Base-by-base conservation (phyloP, 2,329 filamentous ascomycete species). In the Stromatinia cepivora region DNA sequence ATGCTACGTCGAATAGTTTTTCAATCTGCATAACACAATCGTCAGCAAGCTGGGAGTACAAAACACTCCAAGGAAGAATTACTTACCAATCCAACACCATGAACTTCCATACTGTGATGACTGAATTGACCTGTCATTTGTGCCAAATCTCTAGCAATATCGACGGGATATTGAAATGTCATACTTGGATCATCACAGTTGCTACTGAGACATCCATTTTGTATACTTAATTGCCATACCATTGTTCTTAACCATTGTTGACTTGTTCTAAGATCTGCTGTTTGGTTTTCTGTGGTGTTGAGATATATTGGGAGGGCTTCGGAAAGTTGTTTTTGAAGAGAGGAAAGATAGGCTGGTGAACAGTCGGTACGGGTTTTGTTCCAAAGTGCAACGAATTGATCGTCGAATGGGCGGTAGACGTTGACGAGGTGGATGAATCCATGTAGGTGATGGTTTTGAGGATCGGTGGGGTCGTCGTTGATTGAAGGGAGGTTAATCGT, bases 1-100 rank as follows among this genome's bases (percentile, higher is more conserved):
- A 90, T 17, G 91, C 88, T 48, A 94, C 86, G 73, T 94, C 90
- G 74, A 95, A 87, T 17, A 97, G 81, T 77, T 94, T 94, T 77
- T 94, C 92, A 71, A 95, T 88, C 87, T 79, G 59, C n/a, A 54
- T 13, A 11, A 17, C 20, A 11, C 22, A 25, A 2, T 11, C 5
- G 15, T 63, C 22, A 63, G 59, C 13, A 57, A 7, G 67, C 72
- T 70, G 76, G 70, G 22, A 28, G 10, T 22, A 66, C 11, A 8
- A 13, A 62, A 42, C 3, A 22, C 45, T 36, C 17, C 15, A 52
- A 28, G 54, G 22, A 66, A 42, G 36, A 28, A 56, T 34, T 34
- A 82, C 88, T 79, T 81, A 92, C 90, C 79, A 96, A 79, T 36
- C 90, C 90, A 52, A 92, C 86, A 25, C 90, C 90, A 73, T 94